phyloP scores from a whole-genome alignment of 2,329 filamentous ascomycete species.

The Sarocladium oryzae region DNA sequence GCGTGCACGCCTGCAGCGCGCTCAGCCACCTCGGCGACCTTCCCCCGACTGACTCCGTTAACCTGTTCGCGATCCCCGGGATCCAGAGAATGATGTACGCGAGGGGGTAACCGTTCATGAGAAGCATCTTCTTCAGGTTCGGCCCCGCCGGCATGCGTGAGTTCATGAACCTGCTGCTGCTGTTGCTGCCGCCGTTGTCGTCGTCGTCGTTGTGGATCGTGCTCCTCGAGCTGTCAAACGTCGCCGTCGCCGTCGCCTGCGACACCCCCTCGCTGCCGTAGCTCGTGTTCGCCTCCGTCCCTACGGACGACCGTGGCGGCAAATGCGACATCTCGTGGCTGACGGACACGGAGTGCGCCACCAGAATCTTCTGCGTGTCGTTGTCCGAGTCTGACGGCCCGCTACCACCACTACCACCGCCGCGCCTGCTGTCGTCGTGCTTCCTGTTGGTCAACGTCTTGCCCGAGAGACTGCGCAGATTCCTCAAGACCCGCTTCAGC shows the following conservation, averaged over 20 bases:
- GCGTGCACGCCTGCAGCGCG: slow-evolving; percentile 27
- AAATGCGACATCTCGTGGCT: slow-evolving; percentile 11
- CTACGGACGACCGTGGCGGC: slow-evolving; percentile 5
- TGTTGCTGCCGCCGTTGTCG: too few species aligned
- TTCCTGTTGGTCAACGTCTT: not conserved
- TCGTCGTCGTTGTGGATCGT: too few species aligned
- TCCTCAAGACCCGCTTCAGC: slow-evolving; percentile 7
- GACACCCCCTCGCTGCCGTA: slow-evolving; percentile 2
- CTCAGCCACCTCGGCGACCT: slow-evolving; percentile 13
- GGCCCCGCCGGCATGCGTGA: slow-evolving; percentile 14
- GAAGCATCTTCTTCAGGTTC: slow-evolving; percentile 24
- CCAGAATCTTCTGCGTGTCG: slow-evolving; percentile 12
- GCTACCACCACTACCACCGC: too few species aligned
- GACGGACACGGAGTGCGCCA: slow-evolving; percentile 11
- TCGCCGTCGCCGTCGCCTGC: too few species aligned
- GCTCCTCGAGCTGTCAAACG: too few species aligned
- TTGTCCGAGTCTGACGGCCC: slow-evolving; percentile 10
- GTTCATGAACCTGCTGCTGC: too few species aligned
- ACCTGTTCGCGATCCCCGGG: slow-evolving; percentile 28
- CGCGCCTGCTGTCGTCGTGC: not conserved
- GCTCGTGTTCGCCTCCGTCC: not conserved
- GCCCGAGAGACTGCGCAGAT: not conserved
- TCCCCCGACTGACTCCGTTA: slow-evolving; percentile 19
- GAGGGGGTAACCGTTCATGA: slow-evolving; percentile 31
- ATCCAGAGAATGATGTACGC: slow-evolving; percentile 32